A percentile compares a stretch with the other conserved stretches of the same genome.
These are phyloP conservation scores for Penicillium sp. DNA, from an alignment of 2,329 filamentous ascomycete species.

Conservation along the genomic window DNA sequence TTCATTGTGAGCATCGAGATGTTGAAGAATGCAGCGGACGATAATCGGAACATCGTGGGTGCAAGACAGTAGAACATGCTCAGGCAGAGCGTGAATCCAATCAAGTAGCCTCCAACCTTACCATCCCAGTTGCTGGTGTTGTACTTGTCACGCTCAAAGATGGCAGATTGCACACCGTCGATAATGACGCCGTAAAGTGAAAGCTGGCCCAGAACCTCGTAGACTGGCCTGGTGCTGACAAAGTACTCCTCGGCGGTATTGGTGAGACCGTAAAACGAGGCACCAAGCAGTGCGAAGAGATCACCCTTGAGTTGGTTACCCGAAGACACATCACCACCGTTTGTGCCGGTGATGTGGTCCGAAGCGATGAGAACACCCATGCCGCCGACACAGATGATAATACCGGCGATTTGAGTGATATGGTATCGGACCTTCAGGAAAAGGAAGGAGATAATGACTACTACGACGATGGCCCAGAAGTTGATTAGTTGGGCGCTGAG, in stretches of 20 bases:
- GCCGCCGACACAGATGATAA: conserved; percentile 86
- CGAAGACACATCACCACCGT: conserved; percentile 59
- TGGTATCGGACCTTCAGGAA: conserved; percentile 89
- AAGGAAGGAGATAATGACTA: conserved; percentile 79
- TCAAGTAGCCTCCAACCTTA: conserved; percentile 74
- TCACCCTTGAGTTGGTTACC: conserved; percentile 84
- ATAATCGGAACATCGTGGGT: conserved; percentile 85
- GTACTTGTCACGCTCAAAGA: conserved; percentile 83
- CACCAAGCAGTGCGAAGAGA: conserved; percentile 84
- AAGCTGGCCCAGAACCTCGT: conserved; percentile 90
- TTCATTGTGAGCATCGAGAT: conserved; percentile 91
- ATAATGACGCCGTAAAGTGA: conserved; percentile 86
- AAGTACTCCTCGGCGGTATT: conserved; percentile 96
- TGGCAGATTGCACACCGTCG: conserved; percentile 85
- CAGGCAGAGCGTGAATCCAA: conserved; percentile 85
- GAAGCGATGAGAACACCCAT: conserved; percentile 83
- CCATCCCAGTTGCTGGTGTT: conserved; percentile 63
- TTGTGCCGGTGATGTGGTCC: conserved; percentile 76
- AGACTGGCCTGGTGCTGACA: conserved; percentile 80
- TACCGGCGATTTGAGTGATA: conserved; percentile 78
- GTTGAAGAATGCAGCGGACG: conserved; percentile 92
- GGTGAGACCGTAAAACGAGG: conserved; percentile 84
- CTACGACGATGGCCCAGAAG: conserved; percentile 96
- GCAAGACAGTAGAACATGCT: conserved; percentile 84
- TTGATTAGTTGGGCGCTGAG: conserved; percentile 93